Conservation (phyloP, 2,329 filamentous ascomycete species). For the Sphaerostilbella broomeana region DNA sequence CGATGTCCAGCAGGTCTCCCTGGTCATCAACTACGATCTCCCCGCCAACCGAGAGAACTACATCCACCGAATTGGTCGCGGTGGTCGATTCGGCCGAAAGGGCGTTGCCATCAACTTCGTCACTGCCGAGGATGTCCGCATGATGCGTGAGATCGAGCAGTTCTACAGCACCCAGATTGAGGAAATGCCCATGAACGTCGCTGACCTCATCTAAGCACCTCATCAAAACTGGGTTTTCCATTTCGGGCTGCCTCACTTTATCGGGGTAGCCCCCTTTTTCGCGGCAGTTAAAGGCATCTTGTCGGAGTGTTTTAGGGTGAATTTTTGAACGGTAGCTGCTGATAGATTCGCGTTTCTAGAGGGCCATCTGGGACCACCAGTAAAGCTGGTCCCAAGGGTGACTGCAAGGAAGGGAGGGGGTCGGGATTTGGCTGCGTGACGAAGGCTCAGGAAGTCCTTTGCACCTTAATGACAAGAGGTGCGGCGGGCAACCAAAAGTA, state of each 20-base stretch:
- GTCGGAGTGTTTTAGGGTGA: constrained; percentile 24
- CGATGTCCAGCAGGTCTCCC: constrained; percentile 97
- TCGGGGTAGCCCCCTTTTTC: constrained; percentile 18
- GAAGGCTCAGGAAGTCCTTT: constrained; percentile 33
- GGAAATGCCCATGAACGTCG: constrained; percentile 98
- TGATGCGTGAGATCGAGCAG: constrained; percentile 99
- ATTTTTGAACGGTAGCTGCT: constrained; percentile 29
- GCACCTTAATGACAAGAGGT: constrained; percentile 32
- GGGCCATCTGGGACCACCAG: constrained; percentile 23
- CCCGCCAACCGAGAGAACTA: constrained; percentile 99
- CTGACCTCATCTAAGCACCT: constrained; percentile 59
- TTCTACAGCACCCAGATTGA: constrained; percentile 99
- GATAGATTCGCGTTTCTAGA: constrained; percentile 37
- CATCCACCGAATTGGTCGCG: constrained; percentile 99
- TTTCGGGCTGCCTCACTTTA: constrained; percentile 20
- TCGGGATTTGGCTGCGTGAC: constrained; percentile 30
- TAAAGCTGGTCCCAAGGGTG: constrained; percentile 25
- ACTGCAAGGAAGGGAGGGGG: constrained; percentile 24
- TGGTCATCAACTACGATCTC: constrained; percentile 99
- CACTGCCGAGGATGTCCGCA: constrained; percentile 96
- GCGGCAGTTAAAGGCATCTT: constrained; percentile 26
- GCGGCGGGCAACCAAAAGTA: constrained; percentile 37
- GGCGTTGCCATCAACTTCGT: constrained; percentile 99
- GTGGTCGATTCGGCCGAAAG: constrained; percentile 99
- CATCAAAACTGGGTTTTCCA: constrained; percentile 21